Conservation (phyloP, 495 filamentous ascomycete genomes). For the Aspergillus cavernicola region DNA sequence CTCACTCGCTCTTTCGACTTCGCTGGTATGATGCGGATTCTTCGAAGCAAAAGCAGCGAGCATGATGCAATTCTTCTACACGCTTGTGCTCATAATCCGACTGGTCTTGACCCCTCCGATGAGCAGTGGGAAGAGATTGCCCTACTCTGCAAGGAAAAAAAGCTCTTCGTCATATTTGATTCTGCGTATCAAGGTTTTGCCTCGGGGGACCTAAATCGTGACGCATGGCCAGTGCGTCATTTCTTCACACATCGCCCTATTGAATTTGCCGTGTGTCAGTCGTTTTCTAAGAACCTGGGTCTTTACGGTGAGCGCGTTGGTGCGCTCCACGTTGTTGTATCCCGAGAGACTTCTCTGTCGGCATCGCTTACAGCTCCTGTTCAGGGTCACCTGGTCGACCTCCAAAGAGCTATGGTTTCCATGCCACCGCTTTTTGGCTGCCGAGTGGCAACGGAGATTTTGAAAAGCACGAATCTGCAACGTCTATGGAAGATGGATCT, state of each 20-base stretch:
- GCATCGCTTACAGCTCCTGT: constrained; percentile 10
- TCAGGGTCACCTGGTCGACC: constrained; percentile 9
- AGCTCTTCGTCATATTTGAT: constrained; percentile 40
- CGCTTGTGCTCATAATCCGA: constrained; percentile 45
- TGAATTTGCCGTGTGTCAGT: constrained; percentile 31
- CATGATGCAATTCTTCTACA: constrained; percentile 37
- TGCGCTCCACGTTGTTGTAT: constrained; percentile 20
- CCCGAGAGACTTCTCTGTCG: not conserved
- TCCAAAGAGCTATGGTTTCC: constrained; percentile 28
- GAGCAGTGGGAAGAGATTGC: constrained; percentile 37
- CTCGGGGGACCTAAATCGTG: constrained; percentile 32
- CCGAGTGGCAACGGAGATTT: constrained; percentile 28
- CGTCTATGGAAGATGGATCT: constrained; percentile 35
- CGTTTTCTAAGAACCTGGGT: constrained; percentile 37
- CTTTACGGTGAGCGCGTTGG: constrained; percentile 33
- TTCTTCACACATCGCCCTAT: constrained; percentile 20
- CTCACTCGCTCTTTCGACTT: constrained; percentile 16
- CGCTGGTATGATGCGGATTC: constrained; percentile 17
- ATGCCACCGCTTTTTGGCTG: constrained; percentile 32
- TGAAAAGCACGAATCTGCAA: constrained; percentile 18
- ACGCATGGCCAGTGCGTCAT: constrained; percentile 39
- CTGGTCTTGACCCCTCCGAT: constrained; percentile 30
- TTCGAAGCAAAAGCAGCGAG: constrained; percentile 15
- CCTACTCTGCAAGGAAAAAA: constrained; percentile 18
- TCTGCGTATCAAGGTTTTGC: constrained; percentile 45